Base-by-base conservation (phyloP, 352 stramenopile genomes). In the Thalassiosira ordinaria region DNA sequence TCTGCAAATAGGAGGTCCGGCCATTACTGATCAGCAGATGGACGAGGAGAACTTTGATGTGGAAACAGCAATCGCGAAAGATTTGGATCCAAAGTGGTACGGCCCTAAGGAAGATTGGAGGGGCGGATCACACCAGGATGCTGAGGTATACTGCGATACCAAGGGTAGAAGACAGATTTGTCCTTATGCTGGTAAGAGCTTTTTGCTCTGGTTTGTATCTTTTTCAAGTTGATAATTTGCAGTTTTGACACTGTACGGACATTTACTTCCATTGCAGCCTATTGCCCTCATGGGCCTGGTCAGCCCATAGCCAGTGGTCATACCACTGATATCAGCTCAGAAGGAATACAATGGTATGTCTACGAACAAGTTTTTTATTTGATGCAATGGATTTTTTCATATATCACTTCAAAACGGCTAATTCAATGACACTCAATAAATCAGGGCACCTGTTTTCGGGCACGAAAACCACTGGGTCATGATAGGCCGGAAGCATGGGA, bases 381-480 rank as follows among this genome's bases (percentile, higher is more conserved):
- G n/a, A n/a, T n/a, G n/a, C n/a, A n/a, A n/a, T n/a, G n/a, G n/a
- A n/a, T n/a, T n/a, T n/a, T n/a, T n/a, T n/a, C n/a, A n/a, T n/a
- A n/a, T n/a, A n/a, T n/a, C n/a, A n/a, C n/a, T n/a, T n/a, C n/a
- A n/a, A n/a, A n/a, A n/a, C n/a, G n/a, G n/a, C n/a, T n/a, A n/a
- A n/a, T n/a, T n/a, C n/a, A n/a, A n/a, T n/a, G n/a, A n/a, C n/a
- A n/a, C n/a, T n/a, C n/a, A n/a, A n/a, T n/a, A n/a, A n/a, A n/a
- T n/a, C n/a, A n/a, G n/a, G n/a, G 61, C 75, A 60, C 75, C 75
- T 20, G 44, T 84, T 8, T 63, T 49, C 39, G 74, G 64, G 6
- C 24, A 67, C 18, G 63, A 66, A 18, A 84, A 77, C 33, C 51
- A 73, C 51, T 83, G 74, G 74, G 49, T 83, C 1, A 74, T 75